Evolutionary conservation across 352 stramenopile species (phyloP).

Genomic region (Thalassiosira delicatula): DNA sequence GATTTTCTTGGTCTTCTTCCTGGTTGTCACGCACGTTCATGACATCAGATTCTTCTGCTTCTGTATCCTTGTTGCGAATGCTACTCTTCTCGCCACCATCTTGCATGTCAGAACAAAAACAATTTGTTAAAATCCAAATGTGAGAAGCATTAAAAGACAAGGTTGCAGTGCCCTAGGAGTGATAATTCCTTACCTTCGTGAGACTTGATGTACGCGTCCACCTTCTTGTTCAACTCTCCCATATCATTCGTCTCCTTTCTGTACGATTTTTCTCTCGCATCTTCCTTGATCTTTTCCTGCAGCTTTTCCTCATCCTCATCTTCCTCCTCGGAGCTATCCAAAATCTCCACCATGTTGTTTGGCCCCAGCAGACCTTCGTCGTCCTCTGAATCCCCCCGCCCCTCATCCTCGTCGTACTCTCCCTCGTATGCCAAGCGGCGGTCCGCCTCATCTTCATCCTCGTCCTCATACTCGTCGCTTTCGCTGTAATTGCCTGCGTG

Average conservation of each 20-base stretch:
- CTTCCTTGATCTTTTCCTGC: background rate
- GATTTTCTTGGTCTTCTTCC: background rate
- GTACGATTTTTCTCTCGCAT: background rate
- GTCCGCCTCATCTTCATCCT: conserved; percentile 46
- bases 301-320: conserved; percentile 28
- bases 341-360: too few relatives aligned
- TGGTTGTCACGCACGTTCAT: background rate
- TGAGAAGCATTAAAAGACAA: too few relatives aligned
- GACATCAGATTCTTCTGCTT: background rate
- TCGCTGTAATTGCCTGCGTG: conserved; percentile 53
- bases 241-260: conserved; percentile 3
- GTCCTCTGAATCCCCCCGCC: conserved; percentile 3
- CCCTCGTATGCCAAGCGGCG: conserved; percentile 49
- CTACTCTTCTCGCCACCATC: too few relatives aligned
- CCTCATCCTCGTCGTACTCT: conserved; percentile 38
- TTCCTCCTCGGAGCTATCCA: conserved; percentile 24
- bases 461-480: conserved; percentile 54
- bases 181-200: too few relatives aligned
- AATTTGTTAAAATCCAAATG: too few relatives aligned
- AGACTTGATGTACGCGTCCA: conserved; percentile 22
- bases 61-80: background rate
- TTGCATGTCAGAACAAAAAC: too few relatives aligned
- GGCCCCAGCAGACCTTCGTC: background rate
- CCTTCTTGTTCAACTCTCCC: conserved; percentile 29
- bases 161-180: too few relatives aligned